Evolutionary conservation across 176 grass and related monocot species (phyloP).

Genomic region (Rhynchospora breviuscula): DNA sequence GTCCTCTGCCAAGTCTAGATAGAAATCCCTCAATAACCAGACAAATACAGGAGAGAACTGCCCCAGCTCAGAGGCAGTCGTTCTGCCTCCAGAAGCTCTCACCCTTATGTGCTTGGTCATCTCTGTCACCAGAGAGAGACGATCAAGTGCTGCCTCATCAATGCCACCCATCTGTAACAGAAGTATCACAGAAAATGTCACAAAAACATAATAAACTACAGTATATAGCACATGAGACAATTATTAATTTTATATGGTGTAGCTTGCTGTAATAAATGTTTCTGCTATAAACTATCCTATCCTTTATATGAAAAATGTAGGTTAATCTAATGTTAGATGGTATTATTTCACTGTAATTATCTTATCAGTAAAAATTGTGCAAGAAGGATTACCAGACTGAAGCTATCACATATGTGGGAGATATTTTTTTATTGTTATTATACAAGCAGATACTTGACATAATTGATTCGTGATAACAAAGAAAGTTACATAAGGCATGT

Average conservation of each 20-base stretch:
- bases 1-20: conserved; percentile 88
- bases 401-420: background rate
- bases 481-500: background rate
- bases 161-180: conserved; percentile 86
- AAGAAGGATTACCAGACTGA: background rate
- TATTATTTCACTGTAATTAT: background rate
- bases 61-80: conserved; percentile 75
- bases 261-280: too few relatives aligned
- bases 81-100: conserved; percentile 80
- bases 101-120: conserved; percentile 99
- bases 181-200: background rate
- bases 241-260: too few relatives aligned
- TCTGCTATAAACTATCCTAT: too few relatives aligned
- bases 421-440: background rate
- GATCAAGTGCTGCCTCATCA: conserved; percentile 90
- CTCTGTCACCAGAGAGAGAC: conserved; percentile 92
- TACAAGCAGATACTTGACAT: background rate
- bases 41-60: conserved; percentile 98
- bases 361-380: background rate
- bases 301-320: too few relatives aligned
- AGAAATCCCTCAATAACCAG: conserved; percentile 97
- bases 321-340: background rate
- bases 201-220: background rate
- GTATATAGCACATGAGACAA: too few relatives aligned
- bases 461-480: background rate